A percentile compares a stretch with the other conserved stretches of the same genome.
These are phyloP conservation scores for Brettanomyces sp. DNA, from an alignment of 805 yeast genomes.

Conservation along the genomic window DNA sequence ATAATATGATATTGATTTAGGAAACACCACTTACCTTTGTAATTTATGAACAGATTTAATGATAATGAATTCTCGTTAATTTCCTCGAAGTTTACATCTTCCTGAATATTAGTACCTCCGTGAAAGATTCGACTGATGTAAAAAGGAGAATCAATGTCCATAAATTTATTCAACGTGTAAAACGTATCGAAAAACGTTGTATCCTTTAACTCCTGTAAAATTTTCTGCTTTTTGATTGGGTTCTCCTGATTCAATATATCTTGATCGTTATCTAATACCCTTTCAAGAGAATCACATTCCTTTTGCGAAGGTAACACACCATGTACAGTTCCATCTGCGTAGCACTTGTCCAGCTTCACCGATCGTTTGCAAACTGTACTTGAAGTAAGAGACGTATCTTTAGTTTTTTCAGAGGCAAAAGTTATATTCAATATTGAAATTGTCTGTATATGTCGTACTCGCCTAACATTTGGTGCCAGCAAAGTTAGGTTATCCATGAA, in stretches of 20 bases:
- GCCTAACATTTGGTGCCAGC: slow-evolving; percentile 9
- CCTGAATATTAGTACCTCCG: slow-evolving; percentile 17
- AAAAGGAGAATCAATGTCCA: slow-evolving; percentile 19
- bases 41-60: slow-evolving; percentile 14
- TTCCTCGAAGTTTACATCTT: slow-evolving; percentile 14
- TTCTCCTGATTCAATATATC: slow-evolving; percentile 7
- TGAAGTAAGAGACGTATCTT: too few relatives aligned
- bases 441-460: slow-evolving; percentile 19
- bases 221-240: slow-evolving; percentile 19
- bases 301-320: neutral
- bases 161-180: slow-evolving; percentile 25
- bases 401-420: too few relatives aligned
- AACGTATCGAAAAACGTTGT: slow-evolving; percentile 25
- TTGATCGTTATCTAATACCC: neutral
- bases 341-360: neutral
- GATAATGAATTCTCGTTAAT: slow-evolving; percentile 16
- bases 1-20: slow-evolving; percentile 18
- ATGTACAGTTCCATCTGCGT: neutral
- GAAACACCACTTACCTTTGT: slow-evolving; percentile 15
- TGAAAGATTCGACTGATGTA: slow-evolving; percentile 27
- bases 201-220: slow-evolving; percentile 20
- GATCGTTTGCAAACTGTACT: neutral
- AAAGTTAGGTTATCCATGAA: too few relatives aligned
- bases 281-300: neutral
- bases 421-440: neutral